These are phyloP conservation scores for Ceraceosorus bombacis DNA, from an alignment of 1,284 basidiomycete species.

Conservation along the genomic window DNA sequence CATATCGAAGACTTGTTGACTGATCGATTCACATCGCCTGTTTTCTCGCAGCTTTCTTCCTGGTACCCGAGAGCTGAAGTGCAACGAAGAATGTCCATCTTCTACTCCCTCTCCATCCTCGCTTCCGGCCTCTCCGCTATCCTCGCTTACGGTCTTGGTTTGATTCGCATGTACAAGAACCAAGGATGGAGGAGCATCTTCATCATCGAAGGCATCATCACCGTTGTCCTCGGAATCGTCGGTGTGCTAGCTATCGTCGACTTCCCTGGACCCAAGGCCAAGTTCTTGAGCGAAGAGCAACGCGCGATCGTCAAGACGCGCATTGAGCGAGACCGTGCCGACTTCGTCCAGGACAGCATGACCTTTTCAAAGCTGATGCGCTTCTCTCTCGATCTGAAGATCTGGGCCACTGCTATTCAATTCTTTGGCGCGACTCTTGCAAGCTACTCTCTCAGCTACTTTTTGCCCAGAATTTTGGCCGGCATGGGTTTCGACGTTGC, in stretches of 20 bases:
- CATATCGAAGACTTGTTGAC: background rate
- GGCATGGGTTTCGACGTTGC: conserved; percentile 48
- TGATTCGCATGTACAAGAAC: conserved; percentile 18
- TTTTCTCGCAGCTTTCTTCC: background rate
- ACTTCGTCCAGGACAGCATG: conserved; percentile 49
- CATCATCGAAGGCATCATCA: conserved; percentile 26
- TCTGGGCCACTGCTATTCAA: conserved; percentile 51
- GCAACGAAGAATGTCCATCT: conserved; percentile 48
- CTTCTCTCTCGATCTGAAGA: conserved; percentile 49
- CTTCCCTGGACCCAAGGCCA: conserved; percentile 51
- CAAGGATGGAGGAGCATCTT: conserved; percentile 46
- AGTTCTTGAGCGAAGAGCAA: conserved; percentile 50
- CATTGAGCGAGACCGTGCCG: conserved; percentile 52
- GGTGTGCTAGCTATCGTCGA: conserved; percentile 43
- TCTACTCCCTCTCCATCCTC: conserved; percentile 50
- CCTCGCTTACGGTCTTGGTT: conserved; percentile 47
- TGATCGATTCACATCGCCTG: background rate
- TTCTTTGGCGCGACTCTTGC: conserved; percentile 43
- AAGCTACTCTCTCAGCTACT: conserved; percentile 41
- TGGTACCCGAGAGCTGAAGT: conserved; percentile 51
- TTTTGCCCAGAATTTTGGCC: conserved; percentile 50
- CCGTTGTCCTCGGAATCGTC: conserved; percentile 24
- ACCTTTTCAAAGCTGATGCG: conserved; percentile 45
- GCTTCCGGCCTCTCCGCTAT: conserved; percentile 51
- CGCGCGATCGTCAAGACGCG: conserved; percentile 48